phyloP scores from a whole-genome alignment of 78 protist genomes.

The Planoprotostelium fungivorum region DNA sequence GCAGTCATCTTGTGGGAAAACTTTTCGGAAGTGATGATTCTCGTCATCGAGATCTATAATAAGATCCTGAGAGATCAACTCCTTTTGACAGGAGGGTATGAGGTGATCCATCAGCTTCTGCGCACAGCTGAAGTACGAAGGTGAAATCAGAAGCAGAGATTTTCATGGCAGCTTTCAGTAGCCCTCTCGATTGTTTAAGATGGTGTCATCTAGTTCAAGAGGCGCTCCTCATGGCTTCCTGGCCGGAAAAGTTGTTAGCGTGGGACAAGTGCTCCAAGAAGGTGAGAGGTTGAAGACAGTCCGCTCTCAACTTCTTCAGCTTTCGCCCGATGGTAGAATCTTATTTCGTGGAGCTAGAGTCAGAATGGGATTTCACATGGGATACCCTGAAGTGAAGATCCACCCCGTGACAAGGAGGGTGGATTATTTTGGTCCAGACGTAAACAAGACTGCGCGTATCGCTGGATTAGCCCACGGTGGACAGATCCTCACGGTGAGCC shows the following conservation, averaged over 20 bases:
- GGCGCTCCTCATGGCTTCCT: neutral
- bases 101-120: no score
- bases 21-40: neutral
- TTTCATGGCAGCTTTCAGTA: neutral
- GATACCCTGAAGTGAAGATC: neutral
- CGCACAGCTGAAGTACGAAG: neutral
- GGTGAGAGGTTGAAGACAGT: neutral
- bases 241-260: neutral
- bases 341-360: neutral
- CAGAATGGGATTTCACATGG: constrained; percentile 1
- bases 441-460: neutral
- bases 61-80: neutral
- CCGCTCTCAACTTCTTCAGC: neutral
- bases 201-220: neutral
- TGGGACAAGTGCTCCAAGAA: neutral
- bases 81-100: neutral
- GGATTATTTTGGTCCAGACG: neutral
- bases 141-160: neutral
- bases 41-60: neutral
- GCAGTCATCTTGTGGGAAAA: neutral
- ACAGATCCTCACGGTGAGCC: neutral
- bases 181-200: neutral
- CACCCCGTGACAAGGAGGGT: neutral
- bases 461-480: constrained; percentile 1
- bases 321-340: neutral